Base-by-base conservation (phyloP, 768 basidiomycete species). In the Paxillus ammoniavirescens region DNA sequence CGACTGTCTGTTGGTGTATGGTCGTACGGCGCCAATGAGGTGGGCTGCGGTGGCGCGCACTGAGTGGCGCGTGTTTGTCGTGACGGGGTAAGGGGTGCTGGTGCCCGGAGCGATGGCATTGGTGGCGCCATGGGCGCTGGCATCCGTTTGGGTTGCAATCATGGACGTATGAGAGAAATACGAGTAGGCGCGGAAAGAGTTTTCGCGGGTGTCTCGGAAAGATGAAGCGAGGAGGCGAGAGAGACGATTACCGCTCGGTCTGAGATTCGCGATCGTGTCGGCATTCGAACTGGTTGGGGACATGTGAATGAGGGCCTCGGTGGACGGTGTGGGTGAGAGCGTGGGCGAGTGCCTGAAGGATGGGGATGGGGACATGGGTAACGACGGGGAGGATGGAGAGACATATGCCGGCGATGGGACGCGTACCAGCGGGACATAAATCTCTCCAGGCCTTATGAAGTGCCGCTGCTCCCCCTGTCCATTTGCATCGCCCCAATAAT, bases 221-320 rank as follows among this genome's bases (percentile, higher is more conserved):
- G 59, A 66, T 37, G 64, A 64, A 0, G 65, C 58, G 26, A 65
- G 55, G 1, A 65, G 55, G 5, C 61, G 52, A n/a, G 64, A 65
- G 15, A 65, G 52, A 28, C 61, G 64, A 0, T 30, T 50, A 9
- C 36, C 21, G 5, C 23, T 15, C 12, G 14, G 37, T 49, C 23
- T 13, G 23, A 44, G 10, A 6, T 12, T 30, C 36, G 4, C 54
- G 17, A 21, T 36, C 42, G 8, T n/a, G 5, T 10, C 23, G 2
- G 30, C 35, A 15, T 48, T 14, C 23, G 47, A 1, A 23, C 8
- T 18, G 7, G 35, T 14, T 13, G 50, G 50, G 14, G 54, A 38
- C 1, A 54, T 33, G 17, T 54, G 31, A 18, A 26, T 33, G 8
- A 62, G 52, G 12, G 47, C 55, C 8, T 64, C 64, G 6, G 48